phyloP scores from a whole-genome alignment of 2,329 filamentous ascomycete genomes.

The Pseudogymnoascus sp. region DNA sequence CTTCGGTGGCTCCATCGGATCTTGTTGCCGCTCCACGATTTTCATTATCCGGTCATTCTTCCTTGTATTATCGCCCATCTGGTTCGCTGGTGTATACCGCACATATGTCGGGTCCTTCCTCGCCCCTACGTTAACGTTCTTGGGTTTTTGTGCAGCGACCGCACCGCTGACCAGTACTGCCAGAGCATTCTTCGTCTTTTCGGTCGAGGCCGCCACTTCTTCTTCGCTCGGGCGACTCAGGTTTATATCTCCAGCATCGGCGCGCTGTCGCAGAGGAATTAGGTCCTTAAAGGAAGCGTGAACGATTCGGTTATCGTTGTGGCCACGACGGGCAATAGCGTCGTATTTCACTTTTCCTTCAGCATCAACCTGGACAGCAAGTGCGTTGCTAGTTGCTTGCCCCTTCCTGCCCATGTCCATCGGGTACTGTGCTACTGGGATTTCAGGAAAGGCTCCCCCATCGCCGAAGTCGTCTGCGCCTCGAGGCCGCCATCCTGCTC shows the following conservation, averaged over 20 bases:
- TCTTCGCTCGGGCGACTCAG: slow-evolving; percentile 78
- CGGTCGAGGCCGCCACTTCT: slow-evolving; percentile 72
- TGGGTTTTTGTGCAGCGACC: slow-evolving; percentile 86
- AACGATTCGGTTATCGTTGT: slow-evolving; percentile 73
- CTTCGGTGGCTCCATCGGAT: slow-evolving; percentile 95
- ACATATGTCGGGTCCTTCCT: slow-evolving; percentile 87
- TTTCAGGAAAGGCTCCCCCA: slow-evolving; percentile 91
- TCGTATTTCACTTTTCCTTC: slow-evolving; percentile 96
- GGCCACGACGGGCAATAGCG: slow-evolving; percentile 83
- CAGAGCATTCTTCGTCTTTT: slow-evolving; percentile 80
- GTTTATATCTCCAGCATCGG: slow-evolving; percentile 85
- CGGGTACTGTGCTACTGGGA: slow-evolving; percentile 89
- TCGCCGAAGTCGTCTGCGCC: slow-evolving; percentile 87
- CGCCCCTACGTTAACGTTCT: slow-evolving; percentile 77
- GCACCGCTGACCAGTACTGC: slow-evolving; percentile 75
- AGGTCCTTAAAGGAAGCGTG: slow-evolving; percentile 96
- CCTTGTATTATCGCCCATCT: slow-evolving; percentile 81
- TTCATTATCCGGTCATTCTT: slow-evolving; percentile 97
- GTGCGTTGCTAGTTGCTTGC: slow-evolving; percentile 64
- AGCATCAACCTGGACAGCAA: slow-evolving; percentile 83
- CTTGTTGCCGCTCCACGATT: slow-evolving; percentile 86
- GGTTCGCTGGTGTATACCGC: slow-evolving; percentile 87
- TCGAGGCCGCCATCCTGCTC: slow-evolving; percentile 84
- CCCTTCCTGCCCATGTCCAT: slow-evolving; percentile 87
- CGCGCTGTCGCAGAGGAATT: slow-evolving; percentile 85